Conservation (phyloP, 2,329 filamentous ascomycete species). For the Malbranchea zuffiana region DNA sequence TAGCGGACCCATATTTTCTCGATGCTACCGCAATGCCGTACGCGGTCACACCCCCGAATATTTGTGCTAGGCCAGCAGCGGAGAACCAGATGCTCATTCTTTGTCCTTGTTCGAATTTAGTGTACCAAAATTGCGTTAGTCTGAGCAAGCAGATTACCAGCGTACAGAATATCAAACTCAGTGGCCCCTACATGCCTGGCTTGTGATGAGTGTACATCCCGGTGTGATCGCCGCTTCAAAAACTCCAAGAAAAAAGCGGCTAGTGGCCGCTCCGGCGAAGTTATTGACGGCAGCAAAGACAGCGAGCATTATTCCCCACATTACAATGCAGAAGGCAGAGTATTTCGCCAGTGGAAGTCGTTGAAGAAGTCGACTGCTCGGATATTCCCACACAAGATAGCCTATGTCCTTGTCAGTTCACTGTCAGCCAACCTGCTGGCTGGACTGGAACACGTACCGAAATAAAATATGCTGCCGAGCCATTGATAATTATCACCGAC, state of each 20-base stretch:
- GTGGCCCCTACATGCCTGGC: constrained; percentile 29
- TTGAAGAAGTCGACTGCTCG: constrained; percentile 54
- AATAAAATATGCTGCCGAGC: constrained; percentile 43
- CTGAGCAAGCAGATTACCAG: not conserved
- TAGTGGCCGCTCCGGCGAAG: constrained; percentile 51
- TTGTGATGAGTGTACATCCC: constrained; percentile 53
- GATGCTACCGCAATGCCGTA: constrained; percentile 53
- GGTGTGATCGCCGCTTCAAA: constrained; percentile 60
- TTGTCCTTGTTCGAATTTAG: constrained; percentile 54
- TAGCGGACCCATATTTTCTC: constrained; percentile 43
- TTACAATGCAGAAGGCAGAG: constrained; percentile 49
- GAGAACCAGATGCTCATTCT: constrained; percentile 57
- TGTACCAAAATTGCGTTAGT: constrained; percentile 51
- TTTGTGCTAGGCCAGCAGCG: constrained; percentile 55
- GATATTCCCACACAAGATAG: constrained; percentile 52
- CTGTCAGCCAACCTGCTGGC: constrained; percentile 38
- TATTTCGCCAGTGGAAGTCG: constrained; percentile 56
- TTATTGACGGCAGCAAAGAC: constrained; percentile 53
- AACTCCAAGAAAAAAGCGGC: constrained; percentile 57
- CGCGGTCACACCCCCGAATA: constrained; percentile 51
- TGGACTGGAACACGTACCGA: constrained; percentile 39
- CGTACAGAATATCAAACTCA: not conserved
- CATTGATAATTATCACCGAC: constrained; percentile 43
- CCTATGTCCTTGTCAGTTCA: constrained; percentile 28
- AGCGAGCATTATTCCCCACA: constrained; percentile 44